Evolutionary conservation across 148 eudicot species (phyloP).

Genomic region (Selenicereus undatus): DNA sequence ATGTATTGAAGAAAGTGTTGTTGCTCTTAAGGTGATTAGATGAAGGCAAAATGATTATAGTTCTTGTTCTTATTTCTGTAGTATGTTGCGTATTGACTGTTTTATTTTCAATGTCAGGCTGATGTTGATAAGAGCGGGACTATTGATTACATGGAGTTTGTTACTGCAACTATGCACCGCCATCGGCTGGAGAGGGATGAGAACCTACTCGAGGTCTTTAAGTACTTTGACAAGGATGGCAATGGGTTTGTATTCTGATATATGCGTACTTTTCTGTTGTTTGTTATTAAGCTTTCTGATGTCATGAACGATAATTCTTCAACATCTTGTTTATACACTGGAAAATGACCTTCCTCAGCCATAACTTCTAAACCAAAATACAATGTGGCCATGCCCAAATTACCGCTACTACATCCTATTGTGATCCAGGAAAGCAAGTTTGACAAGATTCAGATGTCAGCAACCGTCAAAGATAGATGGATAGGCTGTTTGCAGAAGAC

Average conservation of each 20-base stretch:
- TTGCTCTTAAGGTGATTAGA: not conserved
- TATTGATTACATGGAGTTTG: constrained; percentile 83
- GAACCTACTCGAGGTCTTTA: constrained; percentile 61
- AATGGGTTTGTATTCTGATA: constrained; percentile 52
- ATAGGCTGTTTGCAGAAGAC: no score
- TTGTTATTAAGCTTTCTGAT: not conserved
- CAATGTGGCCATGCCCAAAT: not conserved
- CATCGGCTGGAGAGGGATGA: constrained; percentile 83
- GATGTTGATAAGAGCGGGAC: constrained; percentile 79
- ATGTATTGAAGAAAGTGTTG: not conserved
- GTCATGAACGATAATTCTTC: not conserved
- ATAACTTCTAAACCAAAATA: not conserved
- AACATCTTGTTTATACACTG: not conserved
- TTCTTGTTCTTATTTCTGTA: not conserved
- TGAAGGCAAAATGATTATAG: not conserved
- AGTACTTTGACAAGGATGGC: constrained; percentile 66
- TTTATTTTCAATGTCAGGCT: constrained; percentile 43
- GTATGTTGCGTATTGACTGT: not conserved
- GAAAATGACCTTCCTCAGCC: not conserved
- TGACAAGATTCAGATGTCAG: not conserved
- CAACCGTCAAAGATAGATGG: not conserved
- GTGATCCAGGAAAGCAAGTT: not conserved
- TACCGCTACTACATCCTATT: not conserved
- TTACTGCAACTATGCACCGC: constrained; percentile 88
- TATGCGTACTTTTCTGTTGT: not conserved